Evolutionary conservation across 495 filamentous ascomycete genomes (phyloP), one percentile per base, ranked within the genome.

Genomic region (Annulohypoxylon stygium): DNA sequence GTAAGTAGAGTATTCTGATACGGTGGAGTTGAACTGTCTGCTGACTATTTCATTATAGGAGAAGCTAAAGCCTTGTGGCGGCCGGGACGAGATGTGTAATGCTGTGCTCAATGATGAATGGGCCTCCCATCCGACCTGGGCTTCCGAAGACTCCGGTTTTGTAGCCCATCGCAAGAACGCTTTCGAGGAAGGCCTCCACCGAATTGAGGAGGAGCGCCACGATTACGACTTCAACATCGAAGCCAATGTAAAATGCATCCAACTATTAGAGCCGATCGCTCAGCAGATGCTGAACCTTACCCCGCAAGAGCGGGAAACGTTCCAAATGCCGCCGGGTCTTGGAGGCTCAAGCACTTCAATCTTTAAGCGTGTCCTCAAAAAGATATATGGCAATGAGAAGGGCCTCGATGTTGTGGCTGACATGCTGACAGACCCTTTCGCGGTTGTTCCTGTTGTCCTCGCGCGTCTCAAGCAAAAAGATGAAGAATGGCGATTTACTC

Each of bases 221-320:
- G 97, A 99, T 78, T 99, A 99, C 78, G 97, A 99, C 77, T 97
- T 94, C 80, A 96, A 97, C 80, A 97, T 99, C 65, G 97, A 98
- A 81, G 93, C 94, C 11, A 97, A 94, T 75, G 87, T 88, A 23
- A 92, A 97, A 61, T 97, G 95, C 30, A 95, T 99, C 70, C 95
- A 98, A 78, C 88, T 98, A 2, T 89, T 99, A 12, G 94, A 98
- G 78, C 97, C 97, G 0, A 93, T 98, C 61, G 93, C 93, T 0
- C 92, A 97, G 75, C 90, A 95, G 72, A 93, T 98, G 81, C 83
- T 92, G 2, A 87, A 89, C 30, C 89, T 97, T 87, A 84, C 84
- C 5, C 83, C 88, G 3, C 87, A 88, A 12, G 95, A 98, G 75
- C 85, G 92, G 55, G 83, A 84, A 5, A 85, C 81, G 3, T 97